Evolutionary conservation across 2,329 filamentous ascomycete genomes (phyloP), one percentile per base, ranked within the genome.

Genomic region (Knoxdaviesia capensis): DNA sequence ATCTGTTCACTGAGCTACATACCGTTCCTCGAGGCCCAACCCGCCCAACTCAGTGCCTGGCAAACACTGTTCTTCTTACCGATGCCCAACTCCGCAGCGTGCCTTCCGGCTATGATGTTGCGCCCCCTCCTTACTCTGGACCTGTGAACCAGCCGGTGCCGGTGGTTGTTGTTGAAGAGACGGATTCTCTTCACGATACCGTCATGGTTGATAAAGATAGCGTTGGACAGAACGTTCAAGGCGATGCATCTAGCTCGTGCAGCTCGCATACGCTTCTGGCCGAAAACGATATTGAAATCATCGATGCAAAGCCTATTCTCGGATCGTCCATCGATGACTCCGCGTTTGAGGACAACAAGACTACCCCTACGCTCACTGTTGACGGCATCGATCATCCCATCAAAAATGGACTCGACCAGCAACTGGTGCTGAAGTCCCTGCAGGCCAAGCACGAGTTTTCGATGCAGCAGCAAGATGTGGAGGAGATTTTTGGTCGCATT

Each of bases 401-500:
- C 20, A 20, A 20, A 20, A 3, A 20, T 20, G 20, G 20, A 20
- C 35, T 47, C n/a, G 39, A 47, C 8, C 35, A 41, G 28, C 54
- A 66, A 40, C 62, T 62, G 42, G 63, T 70, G 7, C 57, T 56
- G 38, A 60, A 52, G 43, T 66, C 59, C 5, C 60, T 63, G 30
- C 66, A 63, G 29, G 39, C 45, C 5, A 46, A 48, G 34, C 45
- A 48, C 38, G 47, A 48, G 34, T 45, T 47, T 38, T 46, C 45
- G 3, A 48, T 48, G 47, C 46, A 43, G 33, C 90, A 98, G 54
- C 87, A 98, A 59, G 90, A 98, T 59, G 88, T 94, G 5, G 86
- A 86, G 8, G 90, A 98, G 58, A 88, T 94, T 38, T 87, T 94
- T 62, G 85, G 85, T 45, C 90, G 88, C 52, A 82, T 94, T 30